phyloP scores from a whole-genome alignment of 139 green algal genomes.

The Nannochloris sp. region DNA sequence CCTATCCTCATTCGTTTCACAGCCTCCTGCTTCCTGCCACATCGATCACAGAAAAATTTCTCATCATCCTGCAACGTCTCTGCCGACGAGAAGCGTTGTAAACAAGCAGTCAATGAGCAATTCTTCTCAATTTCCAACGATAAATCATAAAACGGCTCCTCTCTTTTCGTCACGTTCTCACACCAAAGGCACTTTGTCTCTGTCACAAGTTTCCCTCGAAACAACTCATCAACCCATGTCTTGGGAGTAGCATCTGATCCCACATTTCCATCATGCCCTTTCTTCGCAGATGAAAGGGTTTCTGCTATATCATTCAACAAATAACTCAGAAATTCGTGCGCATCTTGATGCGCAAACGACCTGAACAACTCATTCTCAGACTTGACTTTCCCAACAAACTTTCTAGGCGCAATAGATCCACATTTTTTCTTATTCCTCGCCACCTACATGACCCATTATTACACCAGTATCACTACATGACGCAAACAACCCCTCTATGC shows the following conservation, averaged over 20 bases:
- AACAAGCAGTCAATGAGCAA: conserved; percentile 70
- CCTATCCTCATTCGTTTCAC: conserved; percentile 78
- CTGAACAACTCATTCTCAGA: conserved; percentile 93
- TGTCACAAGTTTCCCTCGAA: conserved; percentile 83
- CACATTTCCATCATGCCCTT: background rate
- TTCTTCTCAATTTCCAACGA: conserved; percentile 92
- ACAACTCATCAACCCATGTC: conserved; percentile 93
- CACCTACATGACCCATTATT: conserved; percentile 52
- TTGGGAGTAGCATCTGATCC: background rate
- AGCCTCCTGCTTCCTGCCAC: conserved; percentile 68
- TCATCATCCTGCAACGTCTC: conserved; percentile 76
- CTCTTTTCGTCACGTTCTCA: conserved; percentile 58
- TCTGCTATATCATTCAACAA: conserved; percentile 89
- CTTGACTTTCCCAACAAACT: conserved; percentile 85
- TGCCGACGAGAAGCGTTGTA: conserved; percentile 79
- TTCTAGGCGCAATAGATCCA: conserved; percentile 76
- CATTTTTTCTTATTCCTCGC: conserved; percentile 72
- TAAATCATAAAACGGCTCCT: conserved; percentile 94
- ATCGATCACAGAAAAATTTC: conserved; percentile 97
- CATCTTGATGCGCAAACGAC: conserved; percentile 96
- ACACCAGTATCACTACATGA: background rate
- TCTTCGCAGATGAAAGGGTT: conserved; percentile 68
- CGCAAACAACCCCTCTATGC: background rate
- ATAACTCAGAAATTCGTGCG: conserved; percentile 97
- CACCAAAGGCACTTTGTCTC: conserved; percentile 90